Evolutionary conservation across 306 rosid genomes (phyloP).

Genomic region (Morella rubra): DNA sequence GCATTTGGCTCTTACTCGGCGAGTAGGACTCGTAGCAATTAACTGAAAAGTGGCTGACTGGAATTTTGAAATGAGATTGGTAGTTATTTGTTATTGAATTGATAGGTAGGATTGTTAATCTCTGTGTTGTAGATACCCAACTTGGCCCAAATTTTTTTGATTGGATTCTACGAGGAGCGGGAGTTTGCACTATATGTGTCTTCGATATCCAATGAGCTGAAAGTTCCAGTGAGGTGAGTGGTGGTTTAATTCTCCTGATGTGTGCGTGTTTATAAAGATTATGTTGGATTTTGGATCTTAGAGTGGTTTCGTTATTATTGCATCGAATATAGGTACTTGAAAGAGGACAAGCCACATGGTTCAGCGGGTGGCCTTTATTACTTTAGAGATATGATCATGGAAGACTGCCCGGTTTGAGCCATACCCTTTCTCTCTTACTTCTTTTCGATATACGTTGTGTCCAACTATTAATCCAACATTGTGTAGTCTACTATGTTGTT

Average conservation of each 20-base stretch:
- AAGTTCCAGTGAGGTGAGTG: constrained; percentile 83
- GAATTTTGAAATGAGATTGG: not conserved
- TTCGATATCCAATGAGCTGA: constrained; percentile 89
- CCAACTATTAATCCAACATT: not conserved
- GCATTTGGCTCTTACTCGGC: not conserved
- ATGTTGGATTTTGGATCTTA: constrained; percentile 14
- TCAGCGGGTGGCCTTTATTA: constrained; percentile 88
- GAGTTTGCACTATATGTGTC: constrained; percentile 88
- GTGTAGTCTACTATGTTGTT: not conserved
- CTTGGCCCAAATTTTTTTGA: constrained; percentile 77
- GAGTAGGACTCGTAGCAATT: not conserved
- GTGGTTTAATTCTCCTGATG: constrained; percentile 1
- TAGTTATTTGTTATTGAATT: not conserved
- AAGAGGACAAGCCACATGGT: constrained; percentile 96
- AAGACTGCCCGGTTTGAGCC: constrained; percentile 74
- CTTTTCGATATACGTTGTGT: not conserved
- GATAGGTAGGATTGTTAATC: constrained; percentile 12
- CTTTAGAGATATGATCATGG: constrained; percentile 86
- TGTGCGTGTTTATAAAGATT: not conserved
- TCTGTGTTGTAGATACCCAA: constrained; percentile 65
- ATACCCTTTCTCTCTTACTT: not conserved
- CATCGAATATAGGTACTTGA: constrained; percentile 68
- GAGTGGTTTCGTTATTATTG: constrained; percentile 10
- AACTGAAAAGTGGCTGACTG: not conserved
- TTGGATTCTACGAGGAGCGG: constrained; percentile 96